Evolutionary conservation across 106 monocot species (phyloP).

Genomic region (Phalaenopsis aphrodite): DNA sequence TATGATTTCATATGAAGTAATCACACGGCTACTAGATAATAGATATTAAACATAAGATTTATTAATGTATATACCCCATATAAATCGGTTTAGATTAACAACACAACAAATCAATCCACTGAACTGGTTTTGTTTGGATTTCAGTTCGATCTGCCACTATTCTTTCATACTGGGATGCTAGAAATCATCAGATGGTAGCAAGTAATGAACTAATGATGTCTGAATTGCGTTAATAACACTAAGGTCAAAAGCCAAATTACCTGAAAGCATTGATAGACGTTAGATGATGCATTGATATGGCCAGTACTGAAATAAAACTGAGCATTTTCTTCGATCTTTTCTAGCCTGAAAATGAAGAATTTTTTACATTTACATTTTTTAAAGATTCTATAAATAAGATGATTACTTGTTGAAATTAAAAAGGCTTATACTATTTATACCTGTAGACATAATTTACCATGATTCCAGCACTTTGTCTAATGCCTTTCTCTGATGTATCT

Average conservation of each 20-base stretch:
- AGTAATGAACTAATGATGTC: background rate
- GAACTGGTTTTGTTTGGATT: too few relatives aligned
- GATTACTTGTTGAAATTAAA: background rate
- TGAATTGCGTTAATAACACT: background rate
- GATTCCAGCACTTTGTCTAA: slow-evolving; percentile 67
- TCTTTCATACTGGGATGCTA: background rate
- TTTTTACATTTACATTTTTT: background rate
- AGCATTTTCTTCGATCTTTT: slow-evolving; percentile 69
- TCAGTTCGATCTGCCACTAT: too few relatives aligned
- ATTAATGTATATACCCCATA: too few relatives aligned
- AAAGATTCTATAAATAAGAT: slow-evolving; percentile 5
- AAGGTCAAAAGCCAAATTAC: slow-evolving; percentile 3
- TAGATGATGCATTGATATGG: slow-evolving; percentile 38
- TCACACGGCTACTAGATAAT: too few relatives aligned
- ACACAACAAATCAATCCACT: too few relatives aligned
- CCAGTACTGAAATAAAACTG: slow-evolving; percentile 53
- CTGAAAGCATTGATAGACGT: slow-evolving; percentile 31
- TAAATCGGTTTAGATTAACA: too few relatives aligned
- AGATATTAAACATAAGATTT: too few relatives aligned
- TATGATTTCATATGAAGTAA: too few relatives aligned
- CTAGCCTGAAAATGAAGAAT: slow-evolving; percentile 30
- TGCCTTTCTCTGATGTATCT: slow-evolving; percentile 68
- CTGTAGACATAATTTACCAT: slow-evolving; percentile 91
- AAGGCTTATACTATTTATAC: slow-evolving; percentile 13
- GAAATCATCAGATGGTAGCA: background rate